Conservation (phyloP, 169 alveolate genomes). For the Cryptosporidium tyzzeri region DNA sequence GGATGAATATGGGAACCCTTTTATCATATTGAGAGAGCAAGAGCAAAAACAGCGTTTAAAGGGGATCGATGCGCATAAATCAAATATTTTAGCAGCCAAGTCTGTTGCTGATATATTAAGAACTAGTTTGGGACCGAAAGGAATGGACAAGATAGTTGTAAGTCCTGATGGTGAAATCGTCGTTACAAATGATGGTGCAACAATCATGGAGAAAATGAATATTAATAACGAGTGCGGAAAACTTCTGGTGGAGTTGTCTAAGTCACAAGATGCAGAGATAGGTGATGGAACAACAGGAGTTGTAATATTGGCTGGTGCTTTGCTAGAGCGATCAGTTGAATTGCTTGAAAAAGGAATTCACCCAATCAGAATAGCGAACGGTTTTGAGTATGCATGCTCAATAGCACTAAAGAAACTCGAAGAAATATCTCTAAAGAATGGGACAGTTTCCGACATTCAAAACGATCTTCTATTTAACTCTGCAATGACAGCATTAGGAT, state of each 20-base stretch:
- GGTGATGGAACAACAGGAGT: constrained; percentile 99
- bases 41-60: constrained; percentile 94
- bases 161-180: constrained; percentile 98
- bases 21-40: constrained; percentile 96
- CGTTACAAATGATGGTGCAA: constrained; percentile 98
- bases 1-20: constrained; percentile 99
- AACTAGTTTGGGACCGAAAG: constrained; percentile 99
- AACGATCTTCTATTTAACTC: constrained; percentile 85
- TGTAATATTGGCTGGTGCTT: constrained; percentile 99
- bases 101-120: constrained; percentile 95
- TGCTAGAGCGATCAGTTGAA: constrained; percentile 93
- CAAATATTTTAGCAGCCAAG: constrained; percentile 97
- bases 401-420: constrained; percentile 92
- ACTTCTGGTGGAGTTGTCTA: constrained; percentile 97
- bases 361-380: constrained; percentile 98
- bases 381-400: constrained; percentile 97
- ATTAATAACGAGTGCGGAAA: constrained; percentile 96
- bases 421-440: constrained; percentile 87
- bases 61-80: constrained; percentile 98
- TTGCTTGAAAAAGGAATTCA: constrained; percentile 97
- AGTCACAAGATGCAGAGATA: constrained; percentile 98
- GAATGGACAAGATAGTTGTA: constrained; percentile 99
- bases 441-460: constrained; percentile 83
- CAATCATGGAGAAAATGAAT: constrained; percentile 95
- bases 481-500: constrained; percentile 97